Conservation (phyloP, 805 yeast genomes). For the Candida cerambycidarum region DNA sequence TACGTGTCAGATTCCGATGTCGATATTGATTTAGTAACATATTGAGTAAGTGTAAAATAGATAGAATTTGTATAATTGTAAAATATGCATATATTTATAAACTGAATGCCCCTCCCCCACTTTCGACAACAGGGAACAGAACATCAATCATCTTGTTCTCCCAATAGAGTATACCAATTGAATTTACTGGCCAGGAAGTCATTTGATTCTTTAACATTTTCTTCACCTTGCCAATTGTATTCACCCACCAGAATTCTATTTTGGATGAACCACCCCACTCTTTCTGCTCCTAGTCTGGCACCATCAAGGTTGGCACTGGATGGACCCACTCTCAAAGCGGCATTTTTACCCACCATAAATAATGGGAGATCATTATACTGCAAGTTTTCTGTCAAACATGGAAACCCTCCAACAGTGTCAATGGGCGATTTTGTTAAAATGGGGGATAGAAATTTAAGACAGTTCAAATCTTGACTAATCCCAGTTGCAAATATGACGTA, state of each 20-base stretch:
- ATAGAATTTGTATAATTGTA: neutral
- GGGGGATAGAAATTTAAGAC: conserved; percentile 29
- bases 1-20: conserved; percentile 18
- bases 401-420: conserved; percentile 34
- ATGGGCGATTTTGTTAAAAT: conserved; percentile 29
- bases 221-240: conserved; percentile 3
- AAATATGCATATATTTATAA: neutral
- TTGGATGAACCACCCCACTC: conserved; percentile 41
- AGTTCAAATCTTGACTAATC: conserved; percentile 24
- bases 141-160: neutral
- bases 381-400: conserved; percentile 44
- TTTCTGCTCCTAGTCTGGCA: conserved; percentile 45
- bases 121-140: too few relatives aligned
- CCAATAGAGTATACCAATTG: conserved; percentile 6
- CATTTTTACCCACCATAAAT: conserved; percentile 44
- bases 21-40: conserved; percentile 37
- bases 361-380: conserved; percentile 44
- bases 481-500: conserved; percentile 47
- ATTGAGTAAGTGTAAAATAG: too few relatives aligned
- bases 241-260: conserved; percentile 1
- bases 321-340: conserved; percentile 43
- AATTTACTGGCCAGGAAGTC: conserved; percentile 1
- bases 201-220: neutral
- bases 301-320: conserved; percentile 49
- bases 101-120: too few relatives aligned